Evolutionary conservation across 306 rosid genomes (phyloP), one percentile per base, ranked within the genome.

Genomic region (Urtica urens): DNA sequence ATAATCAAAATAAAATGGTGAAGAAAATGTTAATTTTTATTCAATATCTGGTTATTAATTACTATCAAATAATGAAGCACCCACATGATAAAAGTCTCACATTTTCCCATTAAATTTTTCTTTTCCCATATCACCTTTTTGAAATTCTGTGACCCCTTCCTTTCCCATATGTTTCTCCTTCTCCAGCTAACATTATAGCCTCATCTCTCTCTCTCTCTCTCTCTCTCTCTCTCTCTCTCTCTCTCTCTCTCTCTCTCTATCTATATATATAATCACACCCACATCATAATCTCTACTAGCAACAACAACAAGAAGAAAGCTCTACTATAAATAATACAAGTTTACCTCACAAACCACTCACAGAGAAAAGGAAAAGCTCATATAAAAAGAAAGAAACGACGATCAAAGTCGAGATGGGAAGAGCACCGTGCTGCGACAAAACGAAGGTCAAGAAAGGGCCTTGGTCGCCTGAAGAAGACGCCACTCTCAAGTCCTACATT

Each of bases 381-480:
- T n/a, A n/a, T n/a, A n/a, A n/a, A n/a, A n/a, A n/a, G n/a, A 5
- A 42, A 38, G 61, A 38, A 14, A 45, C 8, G 46, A 15, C 24
- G 26, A 46, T 28, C 33, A 28, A 4, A 54, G 28, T 51, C 31
- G n/a, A n/a, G n/a, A 90, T 90, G 99, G 99, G 99, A 16, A 85
- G 96, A 57, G 99, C 96, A 61, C 99, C 99, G 70, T 90, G 99
- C 72, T 90, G 99, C 70, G 99, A 90, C 86, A 90, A 90, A 73
- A 87, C 95, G 58, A 90, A 85, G 66, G 99, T 90, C 10, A 90
- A 90, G 76, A 90, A 72, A 77, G 99, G 99, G 2, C 99, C 99
- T 13, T 90, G 99, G 99, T 85, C 99, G 2, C 93, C 95, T 26
- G 99, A 90, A 66, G 99, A 90, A 73, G 99, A 90, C 73, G 73